Percentiles rank a stretch among this genome's conserved stretches.
Evolutionary conservation across 495 filamentous ascomycete species (phyloP).

Genomic region (Evernia prunastri): DNA sequence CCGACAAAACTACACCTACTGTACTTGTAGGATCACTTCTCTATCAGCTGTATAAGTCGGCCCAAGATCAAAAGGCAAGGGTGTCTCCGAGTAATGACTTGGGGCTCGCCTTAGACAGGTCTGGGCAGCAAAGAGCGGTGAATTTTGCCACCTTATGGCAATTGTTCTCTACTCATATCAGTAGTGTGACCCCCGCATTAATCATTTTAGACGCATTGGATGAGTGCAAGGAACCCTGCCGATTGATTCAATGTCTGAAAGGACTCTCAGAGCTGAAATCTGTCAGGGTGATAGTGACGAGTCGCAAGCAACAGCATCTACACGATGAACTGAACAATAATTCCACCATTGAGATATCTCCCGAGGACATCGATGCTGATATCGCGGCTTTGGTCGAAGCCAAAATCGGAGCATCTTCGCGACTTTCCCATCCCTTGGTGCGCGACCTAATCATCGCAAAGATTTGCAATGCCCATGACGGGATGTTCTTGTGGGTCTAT

Average conservation of each 20-base stretch:
- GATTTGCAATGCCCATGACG: slow-evolving; percentile 7
- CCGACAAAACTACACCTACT: slow-evolving; percentile 3
- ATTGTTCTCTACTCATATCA: not conserved
- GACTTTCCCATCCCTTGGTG: not conserved
- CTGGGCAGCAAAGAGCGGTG: slow-evolving; percentile 1
- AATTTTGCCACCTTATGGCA: slow-evolving; percentile 2
- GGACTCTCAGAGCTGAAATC: not conserved
- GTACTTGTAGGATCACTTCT: slow-evolving; percentile 5
- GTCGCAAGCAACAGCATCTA: slow-evolving; percentile 1
- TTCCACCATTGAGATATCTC: not conserved
- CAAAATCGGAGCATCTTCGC: not conserved
- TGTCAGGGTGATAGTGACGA: slow-evolving; percentile 1
- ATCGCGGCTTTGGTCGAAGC: slow-evolving; percentile 8
- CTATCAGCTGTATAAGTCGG: slow-evolving; percentile 6
- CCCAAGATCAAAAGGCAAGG: no score
- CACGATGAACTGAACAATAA: not conserved
- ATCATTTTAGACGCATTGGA: slow-evolving; percentile 5
- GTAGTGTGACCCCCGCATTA: not conserved
- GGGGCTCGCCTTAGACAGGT: slow-evolving; percentile 1
- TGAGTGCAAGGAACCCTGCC: slow-evolving; percentile 1
- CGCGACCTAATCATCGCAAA: not conserved
- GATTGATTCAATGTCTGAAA: slow-evolving; percentile 1
- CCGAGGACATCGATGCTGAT: slow-evolving; percentile 8
- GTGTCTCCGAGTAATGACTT: not conserved
- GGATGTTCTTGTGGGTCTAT: slow-evolving; percentile 13